Evolutionary conservation across 371 early-diverging fungal species (phyloP).

Genomic region (Rhizopus delemar): DNA sequence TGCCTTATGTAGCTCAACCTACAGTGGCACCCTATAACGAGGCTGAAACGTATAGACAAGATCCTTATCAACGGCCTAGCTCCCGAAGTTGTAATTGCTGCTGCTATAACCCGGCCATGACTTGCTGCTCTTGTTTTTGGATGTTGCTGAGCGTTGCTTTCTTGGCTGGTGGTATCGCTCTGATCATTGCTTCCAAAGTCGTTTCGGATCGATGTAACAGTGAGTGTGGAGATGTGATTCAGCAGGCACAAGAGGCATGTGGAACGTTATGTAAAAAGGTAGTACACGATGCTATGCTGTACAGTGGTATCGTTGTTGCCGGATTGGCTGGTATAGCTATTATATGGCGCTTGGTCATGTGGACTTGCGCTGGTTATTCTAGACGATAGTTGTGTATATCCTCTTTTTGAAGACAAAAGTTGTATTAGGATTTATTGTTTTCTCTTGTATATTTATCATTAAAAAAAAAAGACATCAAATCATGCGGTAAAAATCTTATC

Average conservation of each 20-base stretch:
- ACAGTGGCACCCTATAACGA: constrained; percentile 25
- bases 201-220: constrained; percentile 25
- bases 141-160: constrained; percentile 28
- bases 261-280: constrained; percentile 27
- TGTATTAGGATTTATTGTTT: neutral
- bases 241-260: constrained; percentile 17
- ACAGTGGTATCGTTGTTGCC: constrained; percentile 39
- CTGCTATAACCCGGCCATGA: constrained; percentile 36
- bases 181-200: constrained; percentile 35
- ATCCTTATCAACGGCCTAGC: constrained; percentile 2
- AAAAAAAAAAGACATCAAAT: neutral
- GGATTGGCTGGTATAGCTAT: constrained; percentile 29
- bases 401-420: neutral
- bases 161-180: constrained; percentile 30
- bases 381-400: constrained; percentile 4
- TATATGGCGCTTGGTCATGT: constrained; percentile 32
- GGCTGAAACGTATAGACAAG: constrained; percentile 11
- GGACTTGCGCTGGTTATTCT: constrained; percentile 34
- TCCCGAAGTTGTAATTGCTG: constrained; percentile 12
- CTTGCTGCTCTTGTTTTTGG: constrained; percentile 35
- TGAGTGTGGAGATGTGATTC: constrained; percentile 12
- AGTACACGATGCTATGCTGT: constrained; percentile 35
- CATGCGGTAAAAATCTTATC: constrained; percentile 4
- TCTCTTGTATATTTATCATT: neutral
- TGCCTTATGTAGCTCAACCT: constrained; percentile 18